These are phyloP conservation scores for Medicago truncatula DNA, from an alignment of 306 rosid genomes.

Conservation along the genomic window MtrunA17r5.0-ANR NC_053045.1:58825001-58825500, in stretches of 20 bases:
- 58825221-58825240: slow-evolving; percentile 20
- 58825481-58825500: slow-evolving; percentile 90
- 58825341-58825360: slow-evolving; percentile 72
- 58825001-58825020: slow-evolving; percentile 91
- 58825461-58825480: slow-evolving; percentile 92
- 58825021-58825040: slow-evolving; percentile 78
- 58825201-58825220: slow-evolving; percentile 23
- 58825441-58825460: slow-evolving; percentile 95
- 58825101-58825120: slow-evolving; percentile 99
- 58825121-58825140: slow-evolving; percentile 74
- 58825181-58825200: slow-evolving; percentile 1
- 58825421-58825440: slow-evolving; percentile 99
- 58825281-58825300: slow-evolving; percentile 37
- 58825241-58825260: slow-evolving; percentile 25
- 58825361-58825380: slow-evolving; percentile 95
- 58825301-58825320: slow-evolving; percentile 56
- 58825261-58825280: slow-evolving; percentile 36
- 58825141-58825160: slow-evolving; percentile 33
- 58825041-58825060: slow-evolving; percentile 85
- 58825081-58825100: slow-evolving; percentile 96
- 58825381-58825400: slow-evolving; percentile 87
- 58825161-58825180: slow-evolving; percentile 25
- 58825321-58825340: slow-evolving; percentile 46
- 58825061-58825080: slow-evolving; percentile 86
- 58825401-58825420: slow-evolving; percentile 82